Evolutionary conservation across 345 rosid genomes (phyloP), one percentile per base, ranked within the genome.

Genomic region (Schrenkiella parvula): DNA sequence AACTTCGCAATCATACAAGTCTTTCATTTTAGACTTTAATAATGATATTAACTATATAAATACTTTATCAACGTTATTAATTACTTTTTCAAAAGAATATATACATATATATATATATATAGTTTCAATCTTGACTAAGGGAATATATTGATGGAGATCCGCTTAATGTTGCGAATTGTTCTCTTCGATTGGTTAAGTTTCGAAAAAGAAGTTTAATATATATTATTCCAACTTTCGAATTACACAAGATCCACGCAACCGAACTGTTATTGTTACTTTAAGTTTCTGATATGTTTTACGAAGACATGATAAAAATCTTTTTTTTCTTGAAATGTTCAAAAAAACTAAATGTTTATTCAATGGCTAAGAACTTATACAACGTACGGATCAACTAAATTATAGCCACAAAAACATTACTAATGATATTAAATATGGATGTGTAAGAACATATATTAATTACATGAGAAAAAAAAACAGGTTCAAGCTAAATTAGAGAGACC

Each of bases 141-240:
- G 2, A 66, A 34, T 17, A 7, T 38, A 37, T 0, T 35, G 66
- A 26, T 48, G 26, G 31, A 37, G 75, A 60, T 70, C 75, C 75
- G 75, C 32, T 60, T 37, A 11, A 48, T 50, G 17, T 51, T 71
- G 75, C 75, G 51, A 50, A 60, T 50, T 60, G 18, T 50, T 50
- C 68, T 60, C 61, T 48, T 17, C 19, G 1, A 58, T 18, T 50
- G 17, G 42, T 26, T 21, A 13, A 8, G 19, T 26, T 35, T 47
- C 32, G 21, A n/a, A 14, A 34, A 34, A 47, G 1, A 58, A 7
- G 3, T 18, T 9, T 4, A 1, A 3, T 2, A 8, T 46, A 44
- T 15, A 1, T 35, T 70, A 47, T 35, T n/a, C 0, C 31, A 37
- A 17, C 68, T 26, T 61, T 38, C 68, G 4, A 50, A 38, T 12